Evolutionary conservation across 306 rosid species (phyloP), one percentile per base, ranked within the genome.

Genomic region (Vigna nakashimae): DNA sequence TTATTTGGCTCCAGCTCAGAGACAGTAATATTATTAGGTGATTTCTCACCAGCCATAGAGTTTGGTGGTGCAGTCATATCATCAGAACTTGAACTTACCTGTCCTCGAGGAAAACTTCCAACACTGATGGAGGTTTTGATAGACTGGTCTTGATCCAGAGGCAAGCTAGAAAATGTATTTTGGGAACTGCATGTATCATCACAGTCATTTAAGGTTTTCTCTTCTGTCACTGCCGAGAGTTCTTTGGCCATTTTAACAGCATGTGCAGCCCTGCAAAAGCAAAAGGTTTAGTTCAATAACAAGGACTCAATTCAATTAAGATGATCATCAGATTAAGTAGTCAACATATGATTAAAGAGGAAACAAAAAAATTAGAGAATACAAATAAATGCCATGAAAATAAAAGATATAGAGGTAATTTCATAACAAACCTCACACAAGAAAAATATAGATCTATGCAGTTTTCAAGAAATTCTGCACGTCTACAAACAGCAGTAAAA

Each of bases 211-310:
- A 83, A 74, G 73, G 55, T 86, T 87, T 91, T 93, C 82, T 91
- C 98, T 78, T 91, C 99, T 5, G 88, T 80, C 86, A 85, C 89
- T 6, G 92, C 81, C 50, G 99, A 92, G 57, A 93, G 92, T 79
- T 96, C 98, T 85, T 91, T 96, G 43, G 97, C 96, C 92, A 89
- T 91, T 88, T 88, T 96, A 82, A 93, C 92, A 64, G 99, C 97
- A 84, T 86, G 89, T 55, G 96, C 97, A 69, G 99, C 98, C 92
- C 99, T 96, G 89, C 64, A 83, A 79, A 74, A 49, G 81, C 72
- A 68, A 81, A 80, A 56, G 65, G 62, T 58, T 55, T 57, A 53
- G 82, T 49, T 82, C 14, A 71, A 68, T 17, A 71, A 58, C 66
- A n/a, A 68, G 30, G 12, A 76, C 22, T 43, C 55, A 38, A 51